Conservation (phyloP, 1,284 basidiomycete genomes). For the Tilletia indica region DNA sequence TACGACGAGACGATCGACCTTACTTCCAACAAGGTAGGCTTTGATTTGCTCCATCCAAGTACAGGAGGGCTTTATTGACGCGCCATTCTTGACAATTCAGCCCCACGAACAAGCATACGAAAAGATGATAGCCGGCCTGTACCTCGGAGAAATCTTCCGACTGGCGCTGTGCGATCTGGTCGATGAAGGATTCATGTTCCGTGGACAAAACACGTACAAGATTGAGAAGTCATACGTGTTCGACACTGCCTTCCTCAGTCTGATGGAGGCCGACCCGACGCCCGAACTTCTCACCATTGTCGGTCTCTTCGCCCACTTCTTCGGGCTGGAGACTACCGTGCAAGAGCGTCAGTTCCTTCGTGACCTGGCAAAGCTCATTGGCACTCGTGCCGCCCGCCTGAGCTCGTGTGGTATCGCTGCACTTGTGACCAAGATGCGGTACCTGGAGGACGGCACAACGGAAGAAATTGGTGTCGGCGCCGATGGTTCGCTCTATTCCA, state of each 20-base stretch:
- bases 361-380: constrained; percentile 69
- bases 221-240: constrained; percentile 87
- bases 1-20: constrained; percentile 92
- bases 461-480: constrained; percentile 49
- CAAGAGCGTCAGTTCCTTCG: constrained; percentile 53
- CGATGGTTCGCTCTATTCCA: constrained; percentile 50
- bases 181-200: constrained; percentile 92
- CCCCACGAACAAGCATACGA: constrained; percentile 91
- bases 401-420: constrained; percentile 53
- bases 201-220: constrained; percentile 95
- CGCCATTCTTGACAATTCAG: constrained; percentile 24
- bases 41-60: too few relatives aligned
- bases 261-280: constrained; percentile 98
- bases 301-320: constrained; percentile 74
- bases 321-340: constrained; percentile 50
- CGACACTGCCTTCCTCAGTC: constrained; percentile 92
- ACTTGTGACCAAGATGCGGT: constrained; percentile 51
- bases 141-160: constrained; percentile 92
- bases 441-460: constrained; percentile 30
- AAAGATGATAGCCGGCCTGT: constrained; percentile 97
- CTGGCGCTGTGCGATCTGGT: constrained; percentile 92
- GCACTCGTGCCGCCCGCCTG: constrained; percentile 51
- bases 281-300: constrained; percentile 94
- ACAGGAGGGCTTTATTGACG: neutral
- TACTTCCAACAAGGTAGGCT: constrained; percentile 73